Percentiles rank a stretch among this genome's conserved stretches.
Conservation (phyloP, 2,329 filamentous ascomycete species). For the Neonectria neomacrospora region DNA sequence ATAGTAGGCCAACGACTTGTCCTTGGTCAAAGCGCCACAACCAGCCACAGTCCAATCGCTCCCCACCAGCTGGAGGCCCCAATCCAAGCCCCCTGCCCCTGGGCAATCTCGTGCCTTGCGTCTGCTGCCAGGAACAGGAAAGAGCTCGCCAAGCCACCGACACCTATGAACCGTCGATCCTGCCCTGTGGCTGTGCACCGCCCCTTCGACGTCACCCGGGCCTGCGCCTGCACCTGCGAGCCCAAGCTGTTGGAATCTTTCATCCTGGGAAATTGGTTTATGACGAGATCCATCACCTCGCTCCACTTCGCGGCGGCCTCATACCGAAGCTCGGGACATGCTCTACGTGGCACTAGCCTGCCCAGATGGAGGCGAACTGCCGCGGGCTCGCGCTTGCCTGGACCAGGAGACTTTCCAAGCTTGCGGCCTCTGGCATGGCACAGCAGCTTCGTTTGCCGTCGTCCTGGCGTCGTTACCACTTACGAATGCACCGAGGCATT, state of each 20-base stretch:
- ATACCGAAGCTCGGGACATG: background rate
- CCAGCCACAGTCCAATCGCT: conserved; percentile 11
- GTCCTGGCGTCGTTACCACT: background rate
- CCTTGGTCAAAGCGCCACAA: conserved; percentile 8
- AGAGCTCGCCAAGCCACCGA: background rate
- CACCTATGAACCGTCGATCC: background rate
- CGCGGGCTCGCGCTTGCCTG: conserved; percentile 4
- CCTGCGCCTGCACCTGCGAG: conserved; percentile 15
- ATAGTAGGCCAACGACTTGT: background rate
- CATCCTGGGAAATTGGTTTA: conserved; percentile 4
- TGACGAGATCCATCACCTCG: background rate
- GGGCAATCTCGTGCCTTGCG: conserved; percentile 3
- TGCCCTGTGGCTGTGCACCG: conserved; percentile 23
- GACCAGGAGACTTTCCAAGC: conserved; percentile 15
- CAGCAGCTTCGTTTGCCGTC: conserved; percentile 14
- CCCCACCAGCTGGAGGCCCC: conserved; percentile 17
- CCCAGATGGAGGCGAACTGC: background rate
- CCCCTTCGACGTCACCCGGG: conserved; percentile 11
- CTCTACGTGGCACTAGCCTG: background rate
- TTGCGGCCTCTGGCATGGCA: conserved; percentile 20
- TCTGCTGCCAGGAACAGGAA: conserved; percentile 1
- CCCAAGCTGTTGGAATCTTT: conserved; percentile 5
- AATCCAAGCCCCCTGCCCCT: background rate
- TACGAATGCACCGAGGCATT: conserved; percentile 8
- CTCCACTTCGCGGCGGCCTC: conserved; percentile 1